phyloP scores from a whole-genome alignment of 345 rosid genomes.

The Syzygium oleosum region DNA sequence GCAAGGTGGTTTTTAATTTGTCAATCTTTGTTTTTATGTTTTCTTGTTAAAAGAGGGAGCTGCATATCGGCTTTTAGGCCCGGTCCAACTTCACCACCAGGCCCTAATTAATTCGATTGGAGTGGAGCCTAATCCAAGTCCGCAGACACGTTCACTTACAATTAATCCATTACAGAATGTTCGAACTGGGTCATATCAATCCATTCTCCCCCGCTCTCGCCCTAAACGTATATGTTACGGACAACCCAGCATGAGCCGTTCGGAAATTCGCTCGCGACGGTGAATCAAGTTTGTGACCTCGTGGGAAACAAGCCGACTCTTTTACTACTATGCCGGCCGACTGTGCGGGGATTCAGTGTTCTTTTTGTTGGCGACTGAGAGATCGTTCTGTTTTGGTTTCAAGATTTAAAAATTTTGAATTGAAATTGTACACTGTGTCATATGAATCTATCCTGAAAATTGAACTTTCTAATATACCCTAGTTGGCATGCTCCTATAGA shows the following conservation, averaged over 20 bases:
- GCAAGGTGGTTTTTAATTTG: neutral
- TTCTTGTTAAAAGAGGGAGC: neutral
- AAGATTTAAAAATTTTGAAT: neutral
- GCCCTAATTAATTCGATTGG: neutral
- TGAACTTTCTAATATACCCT: neutral
- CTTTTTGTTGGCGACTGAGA: neutral
- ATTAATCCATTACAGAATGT: too few species aligned
- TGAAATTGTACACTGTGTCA: neutral
- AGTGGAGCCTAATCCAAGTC: neutral
- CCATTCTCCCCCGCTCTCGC: neutral
- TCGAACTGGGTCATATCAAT: neutral
- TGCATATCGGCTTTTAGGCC: neutral
- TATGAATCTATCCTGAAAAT: neutral
- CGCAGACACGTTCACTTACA: neutral
- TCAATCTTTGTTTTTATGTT: neutral
- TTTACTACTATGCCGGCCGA: neutral
- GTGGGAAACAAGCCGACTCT: neutral
- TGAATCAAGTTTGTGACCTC: neutral
- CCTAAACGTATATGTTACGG: neutral
- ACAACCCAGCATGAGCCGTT: neutral
- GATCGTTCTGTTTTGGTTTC: fast-evolving
- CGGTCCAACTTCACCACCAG: neutral
- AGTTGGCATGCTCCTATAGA: neutral
- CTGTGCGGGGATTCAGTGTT: neutral
- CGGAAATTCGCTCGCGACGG: neutral